Evolutionary conservation across 805 yeast species (phyloP), one percentile per base, ranked within the genome.

Genomic region (Ogataea nakhonphanomensis): DNA sequence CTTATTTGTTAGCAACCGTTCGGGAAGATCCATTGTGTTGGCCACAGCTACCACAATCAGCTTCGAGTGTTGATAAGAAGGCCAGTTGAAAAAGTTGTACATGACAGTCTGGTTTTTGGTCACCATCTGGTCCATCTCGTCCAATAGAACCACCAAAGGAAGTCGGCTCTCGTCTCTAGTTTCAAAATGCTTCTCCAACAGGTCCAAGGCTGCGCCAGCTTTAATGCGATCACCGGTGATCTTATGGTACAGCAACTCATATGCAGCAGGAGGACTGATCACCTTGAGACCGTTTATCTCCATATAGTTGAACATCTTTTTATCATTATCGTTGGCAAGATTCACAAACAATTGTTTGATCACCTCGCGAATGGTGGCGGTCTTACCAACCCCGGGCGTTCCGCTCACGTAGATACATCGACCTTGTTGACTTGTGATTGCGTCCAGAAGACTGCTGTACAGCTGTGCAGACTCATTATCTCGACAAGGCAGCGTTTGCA

Each of bases 31-130:
- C 96, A 93, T 89, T 0, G 97, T 90, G 60, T 93, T 93, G 4
- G 98, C 97, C 23, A 93, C 89, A 0, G 98, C 97, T 30, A 93
- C 71, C 2, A 93, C 95, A 36, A 93, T 78, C 36, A 93, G 67
- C 53, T 81, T 81, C 4, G 98, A 89, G 49, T 79, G 69, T 9
- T 75, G 67, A 54, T 86, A 79, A 0, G 95, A 79, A 4, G 99
- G 96, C 99, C 99, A 93, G 63, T 93, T 93, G 71, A 93, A 89
- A 57, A 93, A 88, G 60, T 93, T 93, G 66, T 93, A 93, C 83
- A 91, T 81, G 25, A 91, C 90, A 32, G 79, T 78, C 58, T 88
- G 96, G 43, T 79, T 81, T 39, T 76, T 79, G 1, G 90, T 81
- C 8, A 89, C 90, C 37, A 93, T 71, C 57, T 93, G 97, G 62